These are phyloP conservation scores for Syzygium malaccense DNA, from an alignment of 441 rosid species.

Conservation along the genomic window DNA sequence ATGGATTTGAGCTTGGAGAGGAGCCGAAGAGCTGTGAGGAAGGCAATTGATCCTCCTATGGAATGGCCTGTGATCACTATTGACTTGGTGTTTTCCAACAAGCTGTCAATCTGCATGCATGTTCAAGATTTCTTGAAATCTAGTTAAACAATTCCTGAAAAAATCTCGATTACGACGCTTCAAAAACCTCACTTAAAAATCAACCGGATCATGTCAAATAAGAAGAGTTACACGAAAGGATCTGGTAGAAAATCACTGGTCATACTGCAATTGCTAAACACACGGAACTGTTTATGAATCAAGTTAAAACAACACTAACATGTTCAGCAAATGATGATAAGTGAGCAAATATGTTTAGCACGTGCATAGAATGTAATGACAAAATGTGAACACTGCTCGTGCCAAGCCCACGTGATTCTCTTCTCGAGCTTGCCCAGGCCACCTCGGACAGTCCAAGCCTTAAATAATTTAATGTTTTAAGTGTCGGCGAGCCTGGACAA, in stretches of 20 bases:
- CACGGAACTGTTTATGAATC: not conserved
- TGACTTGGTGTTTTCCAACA: constrained; percentile 28
- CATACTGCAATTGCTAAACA: not conserved
- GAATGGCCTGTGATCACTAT: constrained; percentile 74
- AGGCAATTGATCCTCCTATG: constrained; percentile 57
- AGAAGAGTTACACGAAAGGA: not conserved
- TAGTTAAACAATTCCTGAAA: not conserved
- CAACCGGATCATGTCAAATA: not conserved
- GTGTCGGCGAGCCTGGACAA: too few species aligned
- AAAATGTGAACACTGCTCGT: too few species aligned
- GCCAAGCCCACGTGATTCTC: too few species aligned
- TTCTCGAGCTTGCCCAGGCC: too few species aligned
- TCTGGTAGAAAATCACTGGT: not conserved
- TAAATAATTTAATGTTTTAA: too few species aligned
- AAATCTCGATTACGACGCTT: not conserved
- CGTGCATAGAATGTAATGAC: not conserved
- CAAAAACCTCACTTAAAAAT: not conserved
- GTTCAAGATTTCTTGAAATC: not conserved
- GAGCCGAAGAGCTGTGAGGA: constrained; percentile 68
- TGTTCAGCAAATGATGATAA: not conserved
- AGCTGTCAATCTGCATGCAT: constrained; percentile 23
- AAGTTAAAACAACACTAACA: not conserved
- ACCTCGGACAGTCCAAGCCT: too few species aligned
- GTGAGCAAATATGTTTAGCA: not conserved
- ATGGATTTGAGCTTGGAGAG: constrained; percentile 33